phyloP scores from a whole-genome alignment of 306 rosid genomes.

The Gastrolobium villosum region DNA sequence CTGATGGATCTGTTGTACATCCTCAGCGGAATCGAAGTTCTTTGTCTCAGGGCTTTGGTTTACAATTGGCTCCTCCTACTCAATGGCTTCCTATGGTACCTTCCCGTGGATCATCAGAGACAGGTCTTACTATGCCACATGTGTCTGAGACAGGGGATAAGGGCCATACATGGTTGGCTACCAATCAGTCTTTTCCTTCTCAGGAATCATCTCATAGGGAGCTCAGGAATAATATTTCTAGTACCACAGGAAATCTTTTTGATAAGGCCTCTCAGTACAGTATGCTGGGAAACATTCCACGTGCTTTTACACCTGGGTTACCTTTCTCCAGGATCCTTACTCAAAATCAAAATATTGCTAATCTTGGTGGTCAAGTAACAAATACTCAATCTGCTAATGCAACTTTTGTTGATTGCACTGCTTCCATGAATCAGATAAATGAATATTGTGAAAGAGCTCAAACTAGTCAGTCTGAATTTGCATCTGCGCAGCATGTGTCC shows the following conservation, averaged over 20 bases:
- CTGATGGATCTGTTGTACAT: slow-evolving; percentile 78
- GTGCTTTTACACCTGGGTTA: slow-evolving; percentile 63
- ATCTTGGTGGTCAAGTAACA: slow-evolving; percentile 58
- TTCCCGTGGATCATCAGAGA: slow-evolving; percentile 63
- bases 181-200: slow-evolving; percentile 59
- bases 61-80: slow-evolving; percentile 94
- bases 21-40: slow-evolving; percentile 66
- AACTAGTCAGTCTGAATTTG: slow-evolving; percentile 58
- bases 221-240: slow-evolving; percentile 59
- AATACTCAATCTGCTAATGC: slow-evolving; percentile 56
- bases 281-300: slow-evolving; percentile 61
- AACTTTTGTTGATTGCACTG: slow-evolving; percentile 56
- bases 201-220: slow-evolving; percentile 70
- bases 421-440: slow-evolving; percentile 61
- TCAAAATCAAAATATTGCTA: slow-evolving; percentile 68
- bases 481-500: slow-evolving; percentile 61
- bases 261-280: slow-evolving; percentile 60
- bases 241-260: slow-evolving; percentile 58
- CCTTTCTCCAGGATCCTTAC: slow-evolving; percentile 67
- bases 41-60: slow-evolving; percentile 80
- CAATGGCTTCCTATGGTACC: slow-evolving; percentile 66
- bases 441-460: slow-evolving; percentile 66
- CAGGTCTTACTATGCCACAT: slow-evolving; percentile 52
- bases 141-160: slow-evolving; percentile 66
- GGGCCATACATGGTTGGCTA: slow-evolving; percentile 60